Conservation (phyloP, 2,329 filamentous ascomycete species). For the Alternaria consortialis region DNA sequence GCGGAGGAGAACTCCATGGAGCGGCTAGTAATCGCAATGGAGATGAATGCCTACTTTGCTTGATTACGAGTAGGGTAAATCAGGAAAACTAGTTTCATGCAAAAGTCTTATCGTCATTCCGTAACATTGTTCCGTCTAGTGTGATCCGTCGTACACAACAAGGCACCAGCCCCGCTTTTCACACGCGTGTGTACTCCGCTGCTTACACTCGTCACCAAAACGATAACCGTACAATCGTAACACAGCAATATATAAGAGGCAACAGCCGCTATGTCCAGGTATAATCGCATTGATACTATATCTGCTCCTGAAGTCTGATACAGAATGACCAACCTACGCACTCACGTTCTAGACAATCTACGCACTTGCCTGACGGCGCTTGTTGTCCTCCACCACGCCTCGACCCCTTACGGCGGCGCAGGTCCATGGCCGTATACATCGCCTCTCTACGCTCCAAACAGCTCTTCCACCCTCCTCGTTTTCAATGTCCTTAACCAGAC, state of each 20-base stretch:
- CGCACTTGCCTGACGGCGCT: conserved; percentile 32
- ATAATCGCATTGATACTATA: background rate
- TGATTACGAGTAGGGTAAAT: background rate
- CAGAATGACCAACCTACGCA: conserved; percentile 1
- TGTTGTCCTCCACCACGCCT: conserved; percentile 30
- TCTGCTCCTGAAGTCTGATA: no score
- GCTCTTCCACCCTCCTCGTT: conserved; percentile 12
- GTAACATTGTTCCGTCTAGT: background rate
- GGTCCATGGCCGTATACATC: conserved; percentile 27
- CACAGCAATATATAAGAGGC: background rate
- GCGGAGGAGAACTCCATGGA: conserved; percentile 69
- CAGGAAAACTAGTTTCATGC: no score
- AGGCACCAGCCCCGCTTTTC: conserved; percentile 1
- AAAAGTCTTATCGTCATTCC: background rate
- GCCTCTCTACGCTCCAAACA: background rate
- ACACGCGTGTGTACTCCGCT: background rate
- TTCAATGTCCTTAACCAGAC: conserved; percentile 32
- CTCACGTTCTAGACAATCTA: conserved; percentile 30
- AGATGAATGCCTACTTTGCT: conserved; percentile 74
- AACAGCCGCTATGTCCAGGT: background rate
- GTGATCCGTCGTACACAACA: background rate
- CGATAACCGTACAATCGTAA: background rate
- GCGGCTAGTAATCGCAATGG: conserved; percentile 73
- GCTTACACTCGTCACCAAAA: background rate
- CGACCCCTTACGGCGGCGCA: conserved; percentile 28